Conservation (phyloP, 1,284 basidiomycete genomes). For the Irpex sp. region DNA sequence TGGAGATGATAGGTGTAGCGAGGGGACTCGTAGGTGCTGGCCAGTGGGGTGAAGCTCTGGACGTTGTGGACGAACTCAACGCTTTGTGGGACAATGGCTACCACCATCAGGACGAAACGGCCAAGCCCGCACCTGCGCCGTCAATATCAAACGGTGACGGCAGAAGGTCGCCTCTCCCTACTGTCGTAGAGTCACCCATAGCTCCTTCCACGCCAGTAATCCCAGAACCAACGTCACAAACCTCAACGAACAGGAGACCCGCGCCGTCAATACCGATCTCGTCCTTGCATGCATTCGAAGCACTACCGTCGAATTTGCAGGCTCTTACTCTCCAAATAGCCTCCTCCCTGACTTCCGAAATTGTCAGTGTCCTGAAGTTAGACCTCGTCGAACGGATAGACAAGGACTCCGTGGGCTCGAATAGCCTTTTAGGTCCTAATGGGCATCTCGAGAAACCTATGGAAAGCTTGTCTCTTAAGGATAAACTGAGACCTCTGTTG, state of each 20-base stretch:
- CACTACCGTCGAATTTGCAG: slow-evolving; percentile 67
- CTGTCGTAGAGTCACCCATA: slow-evolving; percentile 31
- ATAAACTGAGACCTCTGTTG: slow-evolving; percentile 68
- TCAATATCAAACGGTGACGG: slow-evolving; percentile 3
- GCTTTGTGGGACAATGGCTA: slow-evolving; percentile 51
- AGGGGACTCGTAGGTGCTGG: slow-evolving; percentile 72
- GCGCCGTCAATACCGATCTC: slow-evolving; percentile 46
- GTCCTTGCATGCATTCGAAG: slow-evolving; percentile 63
- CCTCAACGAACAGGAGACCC: slow-evolving; percentile 12
- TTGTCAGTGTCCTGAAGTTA: slow-evolving; percentile 66
- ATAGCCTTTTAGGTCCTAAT: not conserved
- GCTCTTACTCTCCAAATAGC: slow-evolving; percentile 71
- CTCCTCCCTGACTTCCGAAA: slow-evolving; percentile 72
- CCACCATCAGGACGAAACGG: not conserved
- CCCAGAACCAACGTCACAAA: not conserved
- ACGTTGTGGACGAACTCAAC: slow-evolving; percentile 73
- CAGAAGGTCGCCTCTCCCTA: slow-evolving; percentile 17
- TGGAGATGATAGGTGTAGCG: slow-evolving; percentile 73
- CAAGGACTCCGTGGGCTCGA: not conserved
- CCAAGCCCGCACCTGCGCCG: slow-evolving; percentile 1
- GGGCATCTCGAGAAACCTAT: slow-evolving; percentile 3
- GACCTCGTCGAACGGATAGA: slow-evolving; percentile 60
- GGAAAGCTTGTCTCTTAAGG: slow-evolving; percentile 40
- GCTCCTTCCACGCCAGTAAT: slow-evolving; percentile 15
- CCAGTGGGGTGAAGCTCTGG: slow-evolving; percentile 83